Percentiles rank a stretch among this genome's conserved stretches.
These are phyloP conservation scores for Asterionellopsis glacialis DNA, from an alignment of 108 stramenopile genomes.

Conservation along the genomic window DNA sequence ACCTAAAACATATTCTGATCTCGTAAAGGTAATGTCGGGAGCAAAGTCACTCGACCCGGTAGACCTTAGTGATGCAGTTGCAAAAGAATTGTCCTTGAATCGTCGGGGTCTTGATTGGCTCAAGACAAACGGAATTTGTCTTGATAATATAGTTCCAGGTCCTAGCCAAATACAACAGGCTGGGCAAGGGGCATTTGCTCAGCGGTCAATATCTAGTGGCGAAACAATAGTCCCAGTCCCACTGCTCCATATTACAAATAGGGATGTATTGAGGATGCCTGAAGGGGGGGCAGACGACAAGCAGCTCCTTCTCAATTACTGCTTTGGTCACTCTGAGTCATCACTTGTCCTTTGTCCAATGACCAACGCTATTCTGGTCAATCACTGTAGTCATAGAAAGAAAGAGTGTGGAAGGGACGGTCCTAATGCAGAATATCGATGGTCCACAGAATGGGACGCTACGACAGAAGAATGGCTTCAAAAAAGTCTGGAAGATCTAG, in stretches of 20 bases:
- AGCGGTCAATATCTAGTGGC: conserved; percentile 34
- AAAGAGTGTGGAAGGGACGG: conserved; percentile 1
- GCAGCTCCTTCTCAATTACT: conserved; percentile 48
- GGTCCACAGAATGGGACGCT: conserved; percentile 48
- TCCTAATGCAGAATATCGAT: conserved; percentile 42
- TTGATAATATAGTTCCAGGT: conserved; percentile 70
- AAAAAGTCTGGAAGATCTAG: conserved; percentile 36
- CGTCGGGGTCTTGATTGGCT: conserved; percentile 38
- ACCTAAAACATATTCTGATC: too few species aligned
- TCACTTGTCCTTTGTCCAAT: conserved; percentile 35
- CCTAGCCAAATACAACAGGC: conserved; percentile 69
- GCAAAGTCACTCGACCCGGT: too few species aligned
- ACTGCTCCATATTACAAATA: conserved; percentile 31
- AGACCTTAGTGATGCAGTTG: too few species aligned
- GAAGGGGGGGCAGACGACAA: conserved; percentile 6
- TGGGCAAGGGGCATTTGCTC: conserved; percentile 78
- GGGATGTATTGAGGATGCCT: conserved; percentile 15
- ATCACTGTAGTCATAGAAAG: conserved; percentile 21
- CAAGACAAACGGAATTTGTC: conserved; percentile 65
- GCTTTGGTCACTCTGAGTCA: conserved; percentile 33
- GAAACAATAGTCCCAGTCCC: conserved; percentile 31
- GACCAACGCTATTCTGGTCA: conserved; percentile 25
- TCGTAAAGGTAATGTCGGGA: too few species aligned
- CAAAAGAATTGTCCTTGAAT: too few species aligned
- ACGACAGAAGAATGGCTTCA: conserved; percentile 46